Percentiles rank a stretch among this genome's conserved stretches.
Conservation (phyloP, 768 basidiomycete genomes). For the Termitomyces sp. region DNA sequence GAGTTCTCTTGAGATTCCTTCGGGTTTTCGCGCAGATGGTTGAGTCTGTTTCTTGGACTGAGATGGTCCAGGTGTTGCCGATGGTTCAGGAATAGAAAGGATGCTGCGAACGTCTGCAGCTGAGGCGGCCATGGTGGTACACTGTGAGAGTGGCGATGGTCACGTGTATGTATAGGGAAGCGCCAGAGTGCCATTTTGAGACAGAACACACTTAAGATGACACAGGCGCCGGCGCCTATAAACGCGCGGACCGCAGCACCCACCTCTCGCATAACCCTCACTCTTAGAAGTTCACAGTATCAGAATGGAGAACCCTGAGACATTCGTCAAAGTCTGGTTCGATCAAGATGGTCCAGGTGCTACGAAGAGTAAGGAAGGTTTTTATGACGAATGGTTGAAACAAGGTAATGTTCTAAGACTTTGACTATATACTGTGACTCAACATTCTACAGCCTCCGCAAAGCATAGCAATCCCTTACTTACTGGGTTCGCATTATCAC, state of each 20-base stretch:
- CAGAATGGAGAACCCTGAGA: slow-evolving; percentile 14
- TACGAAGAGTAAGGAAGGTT: slow-evolving; percentile 31
- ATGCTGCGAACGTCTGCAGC: slow-evolving; percentile 86
- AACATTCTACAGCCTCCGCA: slow-evolving; percentile 44
- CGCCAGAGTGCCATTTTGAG: not conserved
- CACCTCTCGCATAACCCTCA: not conserved
- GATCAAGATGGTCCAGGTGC: slow-evolving; percentile 4
- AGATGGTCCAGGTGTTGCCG: slow-evolving; percentile 42
- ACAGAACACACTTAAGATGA: not conserved
- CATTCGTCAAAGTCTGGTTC: slow-evolving; percentile 20
- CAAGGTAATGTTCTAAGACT: slow-evolving; percentile 35
- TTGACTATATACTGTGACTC: not conserved
- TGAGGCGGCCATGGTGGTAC: slow-evolving; percentile 55
- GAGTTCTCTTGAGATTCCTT: slow-evolving; percentile 90
- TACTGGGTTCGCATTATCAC: slow-evolving; percentile 37
- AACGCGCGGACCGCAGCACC: not conserved
- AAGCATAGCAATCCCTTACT: slow-evolving; percentile 45
- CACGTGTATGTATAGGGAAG: slow-evolving; percentile 13
- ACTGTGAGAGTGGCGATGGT: slow-evolving; percentile 4
- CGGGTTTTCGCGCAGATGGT: slow-evolving; percentile 62
- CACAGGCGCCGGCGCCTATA: not conserved
- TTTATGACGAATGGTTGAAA: slow-evolving; percentile 53
- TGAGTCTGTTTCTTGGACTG: slow-evolving; percentile 44
- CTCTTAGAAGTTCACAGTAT: not conserved
- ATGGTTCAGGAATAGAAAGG: slow-evolving; percentile 58